phyloP scores from a whole-genome alignment of 2,329 filamentous ascomycete species.

The Ceratocystis huliohia region DNA sequence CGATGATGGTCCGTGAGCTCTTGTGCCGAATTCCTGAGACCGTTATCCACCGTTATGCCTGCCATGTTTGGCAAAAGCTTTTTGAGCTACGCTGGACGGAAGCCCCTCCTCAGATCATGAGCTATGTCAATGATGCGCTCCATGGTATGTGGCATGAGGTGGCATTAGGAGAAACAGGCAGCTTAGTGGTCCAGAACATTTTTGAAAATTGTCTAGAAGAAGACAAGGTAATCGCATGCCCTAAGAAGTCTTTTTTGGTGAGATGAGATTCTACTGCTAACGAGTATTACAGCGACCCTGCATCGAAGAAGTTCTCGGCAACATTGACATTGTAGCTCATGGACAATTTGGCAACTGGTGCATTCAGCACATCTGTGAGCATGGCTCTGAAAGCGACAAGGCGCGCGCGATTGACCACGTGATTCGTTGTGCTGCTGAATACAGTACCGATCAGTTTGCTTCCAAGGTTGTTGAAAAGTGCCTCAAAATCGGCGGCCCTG shows the following conservation, averaged over 20 bases:
- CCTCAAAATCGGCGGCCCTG: slow-evolving; percentile 82
- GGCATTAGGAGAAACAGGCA: slow-evolving; percentile 90
- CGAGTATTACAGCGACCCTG: slow-evolving; percentile 61
- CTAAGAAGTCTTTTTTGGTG: slow-evolving; percentile 7
- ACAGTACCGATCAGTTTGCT: slow-evolving; percentile 97
- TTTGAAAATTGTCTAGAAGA: slow-evolving; percentile 98
- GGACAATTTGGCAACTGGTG: slow-evolving; percentile 99
- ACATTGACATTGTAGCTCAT: slow-evolving; percentile 91
- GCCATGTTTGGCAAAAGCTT: slow-evolving; percentile 98
- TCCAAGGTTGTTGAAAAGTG: slow-evolving; percentile 99
- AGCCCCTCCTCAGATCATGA: slow-evolving; percentile 95
- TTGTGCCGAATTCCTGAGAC: slow-evolving; percentile 92
- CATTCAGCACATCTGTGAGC: slow-evolving; percentile 97
- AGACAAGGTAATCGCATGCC: slow-evolving; percentile 59
- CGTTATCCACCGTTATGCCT: slow-evolving; percentile 95
- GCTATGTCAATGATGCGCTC: slow-evolving; percentile 89
- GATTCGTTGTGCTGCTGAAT: slow-evolving; percentile 82
- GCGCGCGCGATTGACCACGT: slow-evolving; percentile 92
- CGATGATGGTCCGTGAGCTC: slow-evolving; percentile 96
- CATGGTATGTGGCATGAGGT: slow-evolving; percentile 98
- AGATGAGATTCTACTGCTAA: slow-evolving; percentile 20
- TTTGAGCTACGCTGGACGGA: slow-evolving; percentile 95
- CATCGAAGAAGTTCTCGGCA: slow-evolving; percentile 88
- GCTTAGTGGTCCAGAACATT: slow-evolving; percentile 96
- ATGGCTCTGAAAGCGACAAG: slow-evolving; percentile 80